A percentile compares a stretch with the other conserved stretches of the same genome.
phyloP scores from a whole-genome alignment of 208 protist species.

The Leishmania turanica region DNA sequence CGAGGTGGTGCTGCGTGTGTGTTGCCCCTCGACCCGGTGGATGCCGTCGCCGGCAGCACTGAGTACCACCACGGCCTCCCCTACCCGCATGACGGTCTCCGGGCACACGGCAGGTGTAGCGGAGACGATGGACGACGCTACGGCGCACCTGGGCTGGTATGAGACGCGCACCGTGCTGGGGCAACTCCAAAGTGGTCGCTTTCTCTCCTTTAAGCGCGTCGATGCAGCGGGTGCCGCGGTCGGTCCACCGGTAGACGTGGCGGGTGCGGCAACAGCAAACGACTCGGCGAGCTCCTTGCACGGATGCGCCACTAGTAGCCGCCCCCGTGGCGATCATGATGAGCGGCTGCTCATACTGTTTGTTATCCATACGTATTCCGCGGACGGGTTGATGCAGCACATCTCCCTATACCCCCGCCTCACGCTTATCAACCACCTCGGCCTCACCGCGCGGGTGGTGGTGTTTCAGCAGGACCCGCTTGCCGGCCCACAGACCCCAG shows the following conservation, averaged over 20 bases:
- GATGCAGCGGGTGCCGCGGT: neutral
- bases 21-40: constrained; percentile 30
- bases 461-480: constrained; percentile 61
- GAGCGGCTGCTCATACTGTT: constrained; percentile 58
- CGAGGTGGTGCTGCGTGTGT: constrained; percentile 27
- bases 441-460: constrained; percentile 55
- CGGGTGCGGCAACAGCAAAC: constrained; percentile 1
- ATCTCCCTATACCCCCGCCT: constrained; percentile 70
- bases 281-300: neutral
- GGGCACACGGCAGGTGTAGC: neutral
- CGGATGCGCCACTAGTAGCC: neutral
- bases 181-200: constrained; percentile 31
- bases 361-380: constrained; percentile 43
- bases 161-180: constrained; percentile 32
- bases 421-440: constrained; percentile 74
- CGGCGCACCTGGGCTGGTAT: constrained; percentile 18
- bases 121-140: neutral
- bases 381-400: constrained; percentile 49
- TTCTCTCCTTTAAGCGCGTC: constrained; percentile 20
- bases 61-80: neutral
- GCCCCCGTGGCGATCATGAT: constrained; percentile 27
- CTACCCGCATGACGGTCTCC: neutral
- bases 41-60: neutral
- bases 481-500: constrained; percentile 43
- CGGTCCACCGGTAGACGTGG: neutral